These are phyloP conservation scores for Mycena chlorophos DNA, from an alignment of 768 basidiomycete genomes.

Conservation along the genomic window DNA sequence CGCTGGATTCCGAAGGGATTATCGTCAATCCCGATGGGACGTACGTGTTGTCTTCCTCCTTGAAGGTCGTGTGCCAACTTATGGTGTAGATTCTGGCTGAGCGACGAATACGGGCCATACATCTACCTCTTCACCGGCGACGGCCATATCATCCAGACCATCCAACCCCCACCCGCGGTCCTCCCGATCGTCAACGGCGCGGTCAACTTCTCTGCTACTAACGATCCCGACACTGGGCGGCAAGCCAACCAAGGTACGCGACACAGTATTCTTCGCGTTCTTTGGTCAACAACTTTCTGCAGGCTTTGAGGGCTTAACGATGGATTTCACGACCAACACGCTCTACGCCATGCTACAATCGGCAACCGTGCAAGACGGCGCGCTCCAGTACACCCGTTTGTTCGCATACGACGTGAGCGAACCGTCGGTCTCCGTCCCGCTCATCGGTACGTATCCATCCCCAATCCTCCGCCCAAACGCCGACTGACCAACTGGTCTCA, in stretches of 20 bases:
- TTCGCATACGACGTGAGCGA: constrained; percentile 54
- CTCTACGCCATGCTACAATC: constrained; percentile 66
- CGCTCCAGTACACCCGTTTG: constrained; percentile 54
- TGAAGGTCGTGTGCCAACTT: background rate
- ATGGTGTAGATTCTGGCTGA: constrained; percentile 55
- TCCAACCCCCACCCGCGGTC: constrained; percentile 58
- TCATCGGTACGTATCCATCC: constrained; percentile 35
- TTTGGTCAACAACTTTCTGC: background rate
- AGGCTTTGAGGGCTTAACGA: constrained; percentile 64
- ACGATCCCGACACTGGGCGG: constrained; percentile 53
- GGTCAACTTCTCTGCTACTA: constrained; percentile 53
- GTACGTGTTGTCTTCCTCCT: constrained; percentile 31
- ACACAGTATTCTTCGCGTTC: background rate
- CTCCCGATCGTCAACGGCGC: constrained; percentile 49
- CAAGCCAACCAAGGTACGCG: constrained; percentile 52
- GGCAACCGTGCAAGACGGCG: constrained; percentile 66
- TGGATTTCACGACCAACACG: constrained; percentile 45
- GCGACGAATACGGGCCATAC: constrained; percentile 71
- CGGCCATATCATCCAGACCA: constrained; percentile 54
- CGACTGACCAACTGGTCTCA: background rate
- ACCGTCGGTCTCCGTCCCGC: constrained; percentile 32
- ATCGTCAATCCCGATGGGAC: constrained; percentile 59
- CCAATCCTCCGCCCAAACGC: background rate
- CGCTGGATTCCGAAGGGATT: constrained; percentile 60
- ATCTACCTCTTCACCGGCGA: constrained; percentile 53